Evolutionary conservation across 2,329 filamentous ascomycete species (phyloP), one percentile per base, ranked within the genome.

Genomic region (Zymoseptoria brevis): DNA sequence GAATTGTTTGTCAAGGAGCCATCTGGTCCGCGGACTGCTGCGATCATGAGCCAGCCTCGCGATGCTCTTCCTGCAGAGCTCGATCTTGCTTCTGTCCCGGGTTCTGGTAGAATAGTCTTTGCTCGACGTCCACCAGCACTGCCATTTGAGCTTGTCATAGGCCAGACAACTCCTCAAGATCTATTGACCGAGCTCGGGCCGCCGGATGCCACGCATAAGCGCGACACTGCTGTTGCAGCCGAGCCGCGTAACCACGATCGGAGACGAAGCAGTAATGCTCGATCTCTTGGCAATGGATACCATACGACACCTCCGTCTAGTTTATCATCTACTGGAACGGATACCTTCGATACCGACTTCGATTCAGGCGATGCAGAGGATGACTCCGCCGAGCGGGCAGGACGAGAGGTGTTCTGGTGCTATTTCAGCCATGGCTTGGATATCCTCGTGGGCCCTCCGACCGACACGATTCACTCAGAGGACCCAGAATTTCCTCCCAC

Each of bases 391-490:
- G 90, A 95, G 71, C 75, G 79, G 45, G 71, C 73, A 5, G 61
- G 60, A 26, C 57, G 69, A 49, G 80, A 83, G 67, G 91, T 87
- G 64, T 99, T 97, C 72, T 96, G 94, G 75, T 97, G 97, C 73
- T 99, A 99, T 73, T 99, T 96, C 71, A 88, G 93, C 65, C 87
- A 96, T 62, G 94, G 94, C 1, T 95, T 99, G 70, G 94, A 99
- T 73, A 83, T 96, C 8, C 81, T 97, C 4, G 83, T 99, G n/a
- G 96, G 93, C 0, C 85, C 86, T 29, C 87, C 89, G 0, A 84
- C 83, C 0, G 69, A 71, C 19, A 53, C 60, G 13, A 54, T 55
- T 11, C 62, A 62, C 8, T 55, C 58, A 11, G 61, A 54, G 13
- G 57, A 49, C 30, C 7, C 51, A n/a, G 19, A 49, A 30, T 35